phyloP scores from a whole-genome alignment of 2,329 filamentous ascomycete species.

The Diplodia scrobiculata region DNA sequence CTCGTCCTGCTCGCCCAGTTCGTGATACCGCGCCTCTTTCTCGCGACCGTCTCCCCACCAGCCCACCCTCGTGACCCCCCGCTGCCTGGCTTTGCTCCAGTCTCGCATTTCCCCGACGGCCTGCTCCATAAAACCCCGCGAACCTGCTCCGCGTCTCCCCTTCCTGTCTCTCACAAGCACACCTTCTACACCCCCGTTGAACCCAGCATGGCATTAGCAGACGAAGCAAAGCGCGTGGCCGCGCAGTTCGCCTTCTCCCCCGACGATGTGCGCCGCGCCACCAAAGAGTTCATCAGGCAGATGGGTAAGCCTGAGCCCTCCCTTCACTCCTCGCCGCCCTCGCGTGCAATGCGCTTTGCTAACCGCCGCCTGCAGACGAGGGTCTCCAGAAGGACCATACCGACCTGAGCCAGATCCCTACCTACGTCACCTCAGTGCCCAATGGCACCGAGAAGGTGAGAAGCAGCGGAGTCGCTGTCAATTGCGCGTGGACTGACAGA shows the following conservation, averaged over 20 bases:
- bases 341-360: slow-evolving; percentile 17
- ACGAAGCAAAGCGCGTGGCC: slow-evolving; percentile 78
- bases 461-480: slow-evolving; percentile 32
- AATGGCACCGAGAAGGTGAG: slow-evolving; percentile 94
- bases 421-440: slow-evolving; percentile 92
- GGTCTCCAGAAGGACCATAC: slow-evolving; percentile 76
- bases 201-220: slow-evolving; percentile 57
- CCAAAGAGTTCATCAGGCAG: slow-evolving; percentile 82
- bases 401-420: slow-evolving; percentile 92
- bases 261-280: slow-evolving; percentile 74
- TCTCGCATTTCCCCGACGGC: neutral
- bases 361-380: slow-evolving; percentile 61
- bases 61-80: slow-evolving; percentile 24
- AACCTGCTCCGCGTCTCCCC: slow-evolving; percentile 20
- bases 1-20: slow-evolving; percentile 43
- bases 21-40: slow-evolving; percentile 43
- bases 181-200: slow-evolving; percentile 35
- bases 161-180: slow-evolving; percentile 14
- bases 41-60: slow-evolving; percentile 35
- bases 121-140: slow-evolving; percentile 28
- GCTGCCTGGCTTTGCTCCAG: neutral
- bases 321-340: neutral
- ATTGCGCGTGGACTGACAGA: slow-evolving; percentile 6
- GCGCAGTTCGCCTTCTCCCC: slow-evolving; percentile 82
- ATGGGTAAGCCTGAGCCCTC: slow-evolving; percentile 62